phyloP scores from a whole-genome alignment of 2,329 filamentous ascomycete genomes.

The Purpureocillium takamizusanense region DNA sequence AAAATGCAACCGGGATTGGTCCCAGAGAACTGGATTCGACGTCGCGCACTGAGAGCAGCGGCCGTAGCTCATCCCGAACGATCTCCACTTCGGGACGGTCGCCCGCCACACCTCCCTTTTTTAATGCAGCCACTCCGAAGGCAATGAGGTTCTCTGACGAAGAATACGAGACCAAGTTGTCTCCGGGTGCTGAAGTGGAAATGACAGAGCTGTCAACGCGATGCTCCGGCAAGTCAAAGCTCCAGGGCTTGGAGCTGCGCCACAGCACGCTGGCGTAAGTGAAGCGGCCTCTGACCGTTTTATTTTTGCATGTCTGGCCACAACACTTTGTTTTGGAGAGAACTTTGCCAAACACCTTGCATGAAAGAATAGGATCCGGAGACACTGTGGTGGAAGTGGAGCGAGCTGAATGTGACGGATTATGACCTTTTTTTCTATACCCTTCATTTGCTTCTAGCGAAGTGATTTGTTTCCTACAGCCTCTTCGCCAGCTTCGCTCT shows the following conservation, averaged over 20 bases:
- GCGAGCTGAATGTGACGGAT: too few relatives aligned
- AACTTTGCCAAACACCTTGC: too few relatives aligned
- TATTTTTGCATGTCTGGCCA: too few relatives aligned
- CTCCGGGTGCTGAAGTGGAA: background rate
- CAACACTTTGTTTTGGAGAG: too few relatives aligned
- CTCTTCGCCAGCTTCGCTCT: too few relatives aligned
- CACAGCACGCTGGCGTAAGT: background rate
- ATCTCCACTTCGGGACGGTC: constrained; percentile 8
- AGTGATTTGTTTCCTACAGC: too few relatives aligned
- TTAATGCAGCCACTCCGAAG: constrained; percentile 18
- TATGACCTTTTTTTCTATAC: too few relatives aligned
- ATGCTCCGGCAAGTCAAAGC: background rate
- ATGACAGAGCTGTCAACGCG: background rate
- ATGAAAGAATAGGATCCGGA: too few relatives aligned
- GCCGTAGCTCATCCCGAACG: constrained; percentile 1
- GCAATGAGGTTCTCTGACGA: constrained; percentile 12
- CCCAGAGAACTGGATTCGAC: background rate
- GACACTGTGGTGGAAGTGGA: too few relatives aligned
- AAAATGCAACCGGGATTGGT: background rate
- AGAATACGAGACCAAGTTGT: background rate
- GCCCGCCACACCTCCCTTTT: constrained; percentile 10
- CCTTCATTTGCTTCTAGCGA: too few relatives aligned
- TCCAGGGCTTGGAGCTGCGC: background rate
- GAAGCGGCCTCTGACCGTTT: too few relatives aligned
- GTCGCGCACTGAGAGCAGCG: background rate